These are phyloP conservation scores for Scytalidium lignicola DNA, from an alignment of 2,329 filamentous ascomycete genomes.

Conservation along the genomic window DNA sequence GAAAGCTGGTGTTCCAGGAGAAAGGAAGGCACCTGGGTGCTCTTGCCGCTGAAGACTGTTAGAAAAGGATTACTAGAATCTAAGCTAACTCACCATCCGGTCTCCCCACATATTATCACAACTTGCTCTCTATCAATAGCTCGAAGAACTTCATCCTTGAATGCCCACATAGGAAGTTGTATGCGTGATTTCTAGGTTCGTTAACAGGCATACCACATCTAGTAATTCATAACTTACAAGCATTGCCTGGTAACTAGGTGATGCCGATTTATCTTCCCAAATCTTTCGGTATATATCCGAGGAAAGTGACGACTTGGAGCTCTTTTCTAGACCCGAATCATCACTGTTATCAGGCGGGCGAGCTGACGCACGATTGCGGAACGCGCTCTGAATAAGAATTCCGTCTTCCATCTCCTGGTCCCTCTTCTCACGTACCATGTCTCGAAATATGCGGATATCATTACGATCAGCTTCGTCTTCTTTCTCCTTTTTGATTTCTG, in stretches of 20 bases:
- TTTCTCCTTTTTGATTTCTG: conserved; percentile 63
- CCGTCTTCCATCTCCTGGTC: conserved; percentile 69
- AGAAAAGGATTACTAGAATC: not conserved
- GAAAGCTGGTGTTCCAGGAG: conserved; percentile 84
- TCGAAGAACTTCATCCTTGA: conserved; percentile 70
- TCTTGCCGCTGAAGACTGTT: conserved; percentile 65
- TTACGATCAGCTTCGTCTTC: conserved; percentile 66
- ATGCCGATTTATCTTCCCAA: conserved; percentile 53
- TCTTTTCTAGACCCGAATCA: conserved; percentile 33
- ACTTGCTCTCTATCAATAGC: conserved; percentile 77
- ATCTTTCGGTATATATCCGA: conserved; percentile 46
- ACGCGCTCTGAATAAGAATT: conserved; percentile 71
- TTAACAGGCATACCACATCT: conserved; percentile 22
- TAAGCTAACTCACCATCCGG: conserved; percentile 59
- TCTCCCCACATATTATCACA: conserved; percentile 93
- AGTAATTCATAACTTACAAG: conserved; percentile 40
- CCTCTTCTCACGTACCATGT: conserved; percentile 62
- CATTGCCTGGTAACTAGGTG: conserved; percentile 71
- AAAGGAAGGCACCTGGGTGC: conserved; percentile 93
- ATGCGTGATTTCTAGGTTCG: conserved; percentile 51
- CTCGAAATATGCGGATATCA: conserved; percentile 61
- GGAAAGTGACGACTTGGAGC: conserved; percentile 16
- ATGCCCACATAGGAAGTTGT: conserved; percentile 86
- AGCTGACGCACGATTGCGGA: conserved; percentile 53
- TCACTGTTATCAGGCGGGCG: conserved; percentile 46